Percentiles rank a stretch among this genome's conserved stretches.
These are phyloP conservation scores for Taiozyma sp. DNA, from an alignment of 1,139 yeast genomes.

Conservation along the genomic window DNA sequence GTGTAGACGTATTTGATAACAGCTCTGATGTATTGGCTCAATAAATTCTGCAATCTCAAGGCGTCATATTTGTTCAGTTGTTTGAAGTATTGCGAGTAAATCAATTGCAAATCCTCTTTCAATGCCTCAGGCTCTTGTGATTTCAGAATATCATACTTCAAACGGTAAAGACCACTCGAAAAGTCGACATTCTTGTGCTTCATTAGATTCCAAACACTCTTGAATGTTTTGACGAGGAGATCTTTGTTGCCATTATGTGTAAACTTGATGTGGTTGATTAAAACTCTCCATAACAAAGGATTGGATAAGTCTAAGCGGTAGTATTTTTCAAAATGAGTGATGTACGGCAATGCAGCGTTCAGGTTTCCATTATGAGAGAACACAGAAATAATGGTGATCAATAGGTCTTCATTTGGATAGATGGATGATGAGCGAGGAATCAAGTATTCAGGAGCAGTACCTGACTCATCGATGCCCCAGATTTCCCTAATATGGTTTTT, in stretches of 20 bases:
- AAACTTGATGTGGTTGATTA: conserved; percentile 8
- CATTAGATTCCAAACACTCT: conserved; percentile 16
- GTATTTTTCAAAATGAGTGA: conserved; percentile 11
- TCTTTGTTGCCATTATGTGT: conserved; percentile 3
- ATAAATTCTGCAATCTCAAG: conserved; percentile 3
- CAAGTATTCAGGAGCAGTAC: conserved; percentile 1
- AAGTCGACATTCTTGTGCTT: conserved; percentile 5
- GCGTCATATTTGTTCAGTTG: not conserved
- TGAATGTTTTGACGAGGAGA: conserved; percentile 5
- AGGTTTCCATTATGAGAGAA: conserved; percentile 13
- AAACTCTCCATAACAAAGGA: conserved; percentile 14
- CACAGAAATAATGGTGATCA: conserved; percentile 11
- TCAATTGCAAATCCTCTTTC: conserved; percentile 10
- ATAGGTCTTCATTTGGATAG: conserved; percentile 16
- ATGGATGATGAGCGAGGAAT: conserved; percentile 9
- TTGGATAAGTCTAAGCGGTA: conserved; percentile 10
- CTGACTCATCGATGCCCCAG: conserved; percentile 17
- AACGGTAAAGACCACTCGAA: conserved; percentile 8
- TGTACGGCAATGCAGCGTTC: conserved; percentile 10
- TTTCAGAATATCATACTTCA: conserved; percentile 8
- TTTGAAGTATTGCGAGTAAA: conserved; percentile 1
- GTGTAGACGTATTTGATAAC: conserved; percentile 4
- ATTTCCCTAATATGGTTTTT: conserved; percentile 13
- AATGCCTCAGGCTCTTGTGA: conserved; percentile 4
- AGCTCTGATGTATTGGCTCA: conserved; percentile 5